A percentile compares a stretch with the other conserved stretches of the same genome.
Evolutionary conservation across 805 yeast species (phyloP).

Genomic region (Nakazawaea siamensis): DNA sequence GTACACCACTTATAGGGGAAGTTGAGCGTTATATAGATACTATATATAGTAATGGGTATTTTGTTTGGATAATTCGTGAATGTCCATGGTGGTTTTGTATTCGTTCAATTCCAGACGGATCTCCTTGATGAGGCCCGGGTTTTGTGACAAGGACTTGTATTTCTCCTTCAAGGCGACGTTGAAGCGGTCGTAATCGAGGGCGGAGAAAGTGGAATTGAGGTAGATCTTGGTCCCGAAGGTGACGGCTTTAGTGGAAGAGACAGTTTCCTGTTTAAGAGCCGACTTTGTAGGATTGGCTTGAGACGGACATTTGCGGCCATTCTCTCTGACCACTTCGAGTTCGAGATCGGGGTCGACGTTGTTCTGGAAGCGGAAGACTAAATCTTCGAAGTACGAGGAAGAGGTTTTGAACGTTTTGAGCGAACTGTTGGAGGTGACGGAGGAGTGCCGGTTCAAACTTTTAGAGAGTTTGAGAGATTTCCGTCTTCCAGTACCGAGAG

Average conservation of each 20-base stretch:
- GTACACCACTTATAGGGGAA: conserved; percentile 87
- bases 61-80: conserved; percentile 50
- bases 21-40: conserved; percentile 30
- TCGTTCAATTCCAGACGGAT: conserved; percentile 60
- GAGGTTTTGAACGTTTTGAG: conserved; percentile 11
- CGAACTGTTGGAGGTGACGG: conserved; percentile 14
- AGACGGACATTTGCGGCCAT: conserved; percentile 8
- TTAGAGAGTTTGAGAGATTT: conserved; percentile 25
- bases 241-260: no score
- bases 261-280: no score
- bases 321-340: conserved; percentile 12
- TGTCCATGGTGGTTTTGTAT: conserved; percentile 62
- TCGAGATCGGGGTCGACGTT: conserved; percentile 7
- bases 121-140: conserved; percentile 40
- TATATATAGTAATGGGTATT: conserved; percentile 57
- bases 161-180: conserved; percentile 41
- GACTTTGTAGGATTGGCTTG: background rate
- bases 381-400: conserved; percentile 7
- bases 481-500: conserved; percentile 21
- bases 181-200: conserved; percentile 44
- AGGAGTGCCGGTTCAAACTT: conserved; percentile 27
- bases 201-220: conserved; percentile 45
- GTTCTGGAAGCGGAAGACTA: conserved; percentile 12
- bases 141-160: conserved; percentile 33
- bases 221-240: conserved; percentile 37